Evolutionary conservation across 305 asterid species (phyloP), one percentile per base, ranked within the genome.

Genomic region (Fraxinus albicans): DNA sequence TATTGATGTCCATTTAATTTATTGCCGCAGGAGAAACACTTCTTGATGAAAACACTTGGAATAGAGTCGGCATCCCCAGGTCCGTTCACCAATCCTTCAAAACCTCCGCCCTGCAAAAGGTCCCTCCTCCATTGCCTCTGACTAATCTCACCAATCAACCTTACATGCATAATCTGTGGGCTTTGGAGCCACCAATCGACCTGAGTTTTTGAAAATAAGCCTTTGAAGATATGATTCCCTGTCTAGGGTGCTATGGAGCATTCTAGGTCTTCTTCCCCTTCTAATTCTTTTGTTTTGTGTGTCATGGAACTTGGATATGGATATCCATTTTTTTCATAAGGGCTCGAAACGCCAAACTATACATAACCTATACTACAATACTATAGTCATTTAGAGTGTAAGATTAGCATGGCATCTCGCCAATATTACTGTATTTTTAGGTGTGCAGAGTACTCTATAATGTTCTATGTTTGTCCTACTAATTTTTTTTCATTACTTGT

Each of bases 71-170:
- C 91, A 65, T 85, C 93, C 33, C 81, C 86, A n/a, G 85, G 88
- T 84, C 83, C 89, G n/a, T 84, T 83, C 79, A 84, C 87, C 73
- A 92, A 89, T 83, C 85, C 90, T 83, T 85, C 98, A 55, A 94
- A 92, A 73, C 91, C 98, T 87, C 98, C 97, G 78, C 85, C 89
- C 47, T 96, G 98, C 97, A 96, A 96, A 94, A 92, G 98, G 89
- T 94, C 97, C 83, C 98, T 96, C 87, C 97, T 96, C 86, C 94
- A 95, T 86, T 93, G 98, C 82, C 97, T 95, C 83, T 97, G 94
- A 96, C 86, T 87, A 73, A 78, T 70, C 73, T 81, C 82, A 81
- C 83, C 31, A 78, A 74, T 82, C 82, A 73, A 79, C 50, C 82
- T 82, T 33, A 47, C 81, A 80, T 42, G 27, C 29, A 50, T 31